A percentile compares a stretch with the other conserved stretches of the same genome.
Evolutionary conservation across 192 early-diverging fungal species (phyloP).

Genomic region (Haplosporangium gracile): DNA sequence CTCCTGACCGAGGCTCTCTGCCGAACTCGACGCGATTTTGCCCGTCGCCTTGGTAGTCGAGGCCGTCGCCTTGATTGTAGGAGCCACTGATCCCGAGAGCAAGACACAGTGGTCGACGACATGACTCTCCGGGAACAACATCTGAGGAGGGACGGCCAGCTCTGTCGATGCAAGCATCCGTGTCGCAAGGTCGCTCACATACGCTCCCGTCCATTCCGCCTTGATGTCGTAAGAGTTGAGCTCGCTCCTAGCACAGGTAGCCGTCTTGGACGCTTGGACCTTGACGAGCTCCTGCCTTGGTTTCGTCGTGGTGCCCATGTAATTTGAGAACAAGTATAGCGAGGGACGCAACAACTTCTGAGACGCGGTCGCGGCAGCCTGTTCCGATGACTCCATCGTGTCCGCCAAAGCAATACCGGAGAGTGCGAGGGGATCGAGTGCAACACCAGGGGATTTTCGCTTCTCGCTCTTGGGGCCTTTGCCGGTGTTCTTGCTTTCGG

Average conservation of each 20-base stretch:
- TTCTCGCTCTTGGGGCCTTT: conserved; percentile 17
- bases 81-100: conserved; percentile 23
- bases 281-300: conserved; percentile 33
- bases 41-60: not conserved
- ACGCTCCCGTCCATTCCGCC: conserved; percentile 43
- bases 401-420: not conserved
- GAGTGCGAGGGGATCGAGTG: not conserved
- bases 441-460: conserved; percentile 24
- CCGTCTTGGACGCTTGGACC: conserved; percentile 15
- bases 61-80: not conserved
- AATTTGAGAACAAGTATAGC: conserved; percentile 27
- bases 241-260: not conserved
- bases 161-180: conserved; percentile 13
- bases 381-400: not conserved
- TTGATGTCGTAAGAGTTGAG: conserved; percentile 11
- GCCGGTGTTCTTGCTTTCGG: not conserved
- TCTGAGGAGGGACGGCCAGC: conserved; percentile 23
- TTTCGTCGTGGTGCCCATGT: not conserved
- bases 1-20: not conserved
- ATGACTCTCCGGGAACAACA: conserved; percentile 31
- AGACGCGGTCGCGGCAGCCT: not conserved
- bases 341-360: conserved; percentile 12
- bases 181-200: conserved; percentile 4
- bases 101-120: conserved; percentile 36
- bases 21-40: not conserved